Evolutionary conservation across 2,329 filamentous ascomycete species (phyloP).

Genomic region (Trichoderma koningiopsis): DNA sequence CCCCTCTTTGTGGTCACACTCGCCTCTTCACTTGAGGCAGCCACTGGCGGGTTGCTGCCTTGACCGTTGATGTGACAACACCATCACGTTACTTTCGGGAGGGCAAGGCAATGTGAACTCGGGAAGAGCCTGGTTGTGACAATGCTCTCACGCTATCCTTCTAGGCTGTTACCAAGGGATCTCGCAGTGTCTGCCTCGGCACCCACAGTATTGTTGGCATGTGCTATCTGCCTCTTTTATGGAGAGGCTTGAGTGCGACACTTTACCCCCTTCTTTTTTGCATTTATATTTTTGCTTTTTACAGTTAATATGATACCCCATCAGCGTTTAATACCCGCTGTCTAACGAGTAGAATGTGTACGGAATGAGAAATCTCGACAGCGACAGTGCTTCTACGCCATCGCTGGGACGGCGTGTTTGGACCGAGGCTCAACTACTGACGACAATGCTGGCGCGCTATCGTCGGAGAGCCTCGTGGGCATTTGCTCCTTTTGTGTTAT

Average conservation of each 20-base stretch:
- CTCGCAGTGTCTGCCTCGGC: conserved; percentile 21
- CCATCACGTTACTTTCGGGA: conserved; percentile 49
- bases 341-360: conserved; percentile 42
- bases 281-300: conserved; percentile 26
- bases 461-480: conserved; percentile 53
- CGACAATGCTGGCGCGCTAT: conserved; percentile 61
- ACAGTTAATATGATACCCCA: conserved; percentile 45
- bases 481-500: conserved; percentile 30
- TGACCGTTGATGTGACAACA: conserved; percentile 49
- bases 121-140: conserved; percentile 40
- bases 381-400: conserved; percentile 60
- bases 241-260: conserved; percentile 14
- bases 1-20: background rate
- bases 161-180: conserved; percentile 23
- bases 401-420: conserved; percentile 57
- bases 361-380: conserved; percentile 45
- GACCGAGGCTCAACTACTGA: conserved; percentile 47
- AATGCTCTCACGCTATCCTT: conserved; percentile 59
- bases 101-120: conserved; percentile 19
- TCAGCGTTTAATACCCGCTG: conserved; percentile 48
- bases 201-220: background rate
- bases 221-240: background rate
- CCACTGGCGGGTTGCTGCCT: background rate
- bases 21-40: conserved; percentile 4
- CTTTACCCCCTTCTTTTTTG: conserved; percentile 23